Percentiles rank a stretch among this genome's conserved stretches.
phyloP scores from a whole-genome alignment of 805 yeast genomes.

The Myxozyma vanderwaltii region DNA sequence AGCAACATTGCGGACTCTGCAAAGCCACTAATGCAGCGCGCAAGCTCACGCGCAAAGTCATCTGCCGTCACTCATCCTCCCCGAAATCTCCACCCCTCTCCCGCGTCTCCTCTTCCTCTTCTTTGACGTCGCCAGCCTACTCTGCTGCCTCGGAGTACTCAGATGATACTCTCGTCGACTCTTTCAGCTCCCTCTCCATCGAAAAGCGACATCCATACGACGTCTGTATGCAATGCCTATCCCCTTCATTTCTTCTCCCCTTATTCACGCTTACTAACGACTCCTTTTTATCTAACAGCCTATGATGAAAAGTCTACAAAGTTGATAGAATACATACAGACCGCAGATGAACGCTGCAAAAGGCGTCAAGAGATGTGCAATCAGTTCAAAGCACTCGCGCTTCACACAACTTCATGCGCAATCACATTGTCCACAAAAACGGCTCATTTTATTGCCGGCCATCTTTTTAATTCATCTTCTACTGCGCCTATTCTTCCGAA shows the following conservation, averaged over 20 bases:
- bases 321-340: not conserved
- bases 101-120: slow-evolving; percentile 2
- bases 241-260: no score
- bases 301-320: not conserved
- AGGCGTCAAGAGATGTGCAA: not conserved
- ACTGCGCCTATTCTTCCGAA: not conserved
- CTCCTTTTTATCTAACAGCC: not conserved
- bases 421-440: not conserved
- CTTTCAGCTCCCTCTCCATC: not conserved
- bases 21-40: not conserved
- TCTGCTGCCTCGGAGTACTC: not conserved
- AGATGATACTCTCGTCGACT: not conserved
- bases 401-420: not conserved
- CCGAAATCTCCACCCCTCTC: not conserved
- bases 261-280: no score
- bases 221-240: no score
- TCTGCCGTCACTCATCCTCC: not conserved
- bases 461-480: not conserved
- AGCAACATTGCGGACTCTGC: not conserved
- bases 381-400: not conserved
- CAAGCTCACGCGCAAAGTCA: not conserved
- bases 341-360: not conserved
- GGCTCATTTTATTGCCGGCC: no score
- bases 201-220: not conserved
- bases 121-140: not conserved